A percentile compares a stretch with the other conserved stretches of the same genome.
phyloP scores from a whole-genome alignment of 108 stramenopile genomes.

The Cylindrotheca closterium region DNA sequence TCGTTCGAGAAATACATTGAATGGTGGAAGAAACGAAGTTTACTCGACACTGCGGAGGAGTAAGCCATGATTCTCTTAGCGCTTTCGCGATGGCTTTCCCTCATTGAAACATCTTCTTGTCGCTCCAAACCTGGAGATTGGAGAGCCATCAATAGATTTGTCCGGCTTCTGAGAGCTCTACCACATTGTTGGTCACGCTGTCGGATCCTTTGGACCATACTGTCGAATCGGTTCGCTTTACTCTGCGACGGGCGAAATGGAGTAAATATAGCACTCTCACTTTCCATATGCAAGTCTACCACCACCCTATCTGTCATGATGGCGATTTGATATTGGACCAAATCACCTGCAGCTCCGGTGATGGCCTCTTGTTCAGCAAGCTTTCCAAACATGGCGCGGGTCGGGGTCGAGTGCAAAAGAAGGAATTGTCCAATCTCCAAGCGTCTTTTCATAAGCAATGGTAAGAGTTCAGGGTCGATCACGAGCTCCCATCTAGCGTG shows the following conservation, averaged over 20 bases:
- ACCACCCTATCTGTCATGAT: conserved; percentile 47
- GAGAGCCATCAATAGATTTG: conserved; percentile 50
- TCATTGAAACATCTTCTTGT: background rate
- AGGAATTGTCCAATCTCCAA: conserved; percentile 62
- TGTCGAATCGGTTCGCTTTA: conserved; percentile 35
- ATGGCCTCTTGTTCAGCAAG: conserved; percentile 31
- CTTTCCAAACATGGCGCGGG: conserved; percentile 64
- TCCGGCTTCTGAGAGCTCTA: conserved; percentile 55
- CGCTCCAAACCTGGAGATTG: background rate
- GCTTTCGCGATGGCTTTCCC: conserved; percentile 33
- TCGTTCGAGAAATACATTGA: conserved; percentile 41
- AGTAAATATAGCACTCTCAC: conserved; percentile 50
- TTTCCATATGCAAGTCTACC: conserved; percentile 75
- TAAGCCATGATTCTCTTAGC: conserved; percentile 61
- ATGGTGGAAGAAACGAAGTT: conserved; percentile 60
- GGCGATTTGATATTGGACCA: conserved; percentile 59
- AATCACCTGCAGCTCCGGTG: conserved; percentile 28
- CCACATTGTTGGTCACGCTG: conserved; percentile 73
- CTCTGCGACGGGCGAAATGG: conserved; percentile 26
- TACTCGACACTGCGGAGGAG: conserved; percentile 44
- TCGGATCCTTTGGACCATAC: conserved; percentile 50
- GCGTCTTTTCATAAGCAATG: conserved; percentile 63
- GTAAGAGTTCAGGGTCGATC: conserved; percentile 66
- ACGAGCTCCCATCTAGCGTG: conserved; percentile 70
- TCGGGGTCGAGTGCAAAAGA: conserved; percentile 51